Evolutionary conservation across 768 basidiomycete species (phyloP).

Genomic region (Sarcomyxa edulis): DNA sequence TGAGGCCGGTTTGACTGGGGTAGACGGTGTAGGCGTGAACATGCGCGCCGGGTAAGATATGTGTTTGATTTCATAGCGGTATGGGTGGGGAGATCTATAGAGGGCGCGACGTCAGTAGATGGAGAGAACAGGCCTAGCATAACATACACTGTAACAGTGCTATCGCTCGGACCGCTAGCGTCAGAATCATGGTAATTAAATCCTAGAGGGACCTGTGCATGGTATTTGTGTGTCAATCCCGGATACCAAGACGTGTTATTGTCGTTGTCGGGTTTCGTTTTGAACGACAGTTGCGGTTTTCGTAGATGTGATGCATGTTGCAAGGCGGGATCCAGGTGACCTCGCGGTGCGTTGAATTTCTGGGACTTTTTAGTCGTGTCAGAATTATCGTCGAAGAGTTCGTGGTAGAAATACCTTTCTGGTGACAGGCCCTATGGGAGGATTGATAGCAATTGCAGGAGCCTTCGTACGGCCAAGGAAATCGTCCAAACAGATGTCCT

Average conservation of each 20-base stretch:
- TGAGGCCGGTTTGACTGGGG: constrained; percentile 49
- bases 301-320: constrained; percentile 70
- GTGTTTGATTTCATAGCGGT: constrained; percentile 80
- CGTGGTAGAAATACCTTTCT: constrained; percentile 26
- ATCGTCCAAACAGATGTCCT: constrained; percentile 85
- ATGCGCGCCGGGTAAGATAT: constrained; percentile 66
- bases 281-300: constrained; percentile 83
- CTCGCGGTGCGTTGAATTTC: neutral
- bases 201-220: constrained; percentile 81
- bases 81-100: constrained; percentile 59
- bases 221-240: constrained; percentile 68
- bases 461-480: constrained; percentile 65
- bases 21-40: constrained; percentile 43
- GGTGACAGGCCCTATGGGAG: constrained; percentile 17
- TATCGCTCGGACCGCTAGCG: constrained; percentile 17
- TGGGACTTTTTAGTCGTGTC: neutral
- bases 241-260: constrained; percentile 62
- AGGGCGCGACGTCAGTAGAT: too few species aligned
- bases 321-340: constrained; percentile 48
- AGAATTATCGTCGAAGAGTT: neutral
- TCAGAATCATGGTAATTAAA: constrained; percentile 37
- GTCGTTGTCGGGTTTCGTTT: constrained; percentile 49
- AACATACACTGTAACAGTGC: constrained; percentile 24
- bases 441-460: constrained; percentile 57
- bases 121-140: neutral